These are phyloP conservation scores for Debaryomycetaceae sp. DNA, from an alignment of 1,139 yeast species.

Conservation along the genomic window DNA sequence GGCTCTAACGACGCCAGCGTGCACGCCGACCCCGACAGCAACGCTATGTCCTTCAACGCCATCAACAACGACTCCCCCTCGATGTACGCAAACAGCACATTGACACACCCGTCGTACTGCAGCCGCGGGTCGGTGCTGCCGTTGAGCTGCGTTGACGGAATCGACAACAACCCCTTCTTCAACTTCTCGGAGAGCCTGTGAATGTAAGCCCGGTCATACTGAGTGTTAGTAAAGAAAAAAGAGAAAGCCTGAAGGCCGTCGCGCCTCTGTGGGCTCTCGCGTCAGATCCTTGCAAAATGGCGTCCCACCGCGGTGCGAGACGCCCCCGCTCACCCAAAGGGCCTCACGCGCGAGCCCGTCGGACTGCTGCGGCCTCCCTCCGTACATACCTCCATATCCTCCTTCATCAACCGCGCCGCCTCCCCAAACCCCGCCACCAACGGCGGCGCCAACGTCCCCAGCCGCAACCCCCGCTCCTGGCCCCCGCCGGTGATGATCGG, in stretches of 20 bases:
- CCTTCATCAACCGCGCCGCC: slow-evolving; percentile 79
- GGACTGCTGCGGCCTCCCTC: no score
- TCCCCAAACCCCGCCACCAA: slow-evolving; percentile 95
- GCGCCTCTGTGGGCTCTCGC: not conserved
- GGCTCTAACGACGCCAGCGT: slow-evolving; percentile 98
- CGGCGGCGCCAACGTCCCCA: slow-evolving; percentile 96
- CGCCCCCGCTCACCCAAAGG: no score
- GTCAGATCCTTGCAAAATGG: slow-evolving; percentile 26
- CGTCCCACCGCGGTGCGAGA: no score
- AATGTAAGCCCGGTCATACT: slow-evolving; percentile 69
- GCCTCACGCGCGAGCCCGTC: no score
- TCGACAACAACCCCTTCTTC: slow-evolving; percentile 64
- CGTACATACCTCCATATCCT: slow-evolving; percentile 52
- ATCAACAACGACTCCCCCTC: slow-evolving; percentile 96
- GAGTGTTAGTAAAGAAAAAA: slow-evolving; percentile 15
- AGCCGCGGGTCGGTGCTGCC: slow-evolving; percentile 63
- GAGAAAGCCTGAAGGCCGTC: slow-evolving; percentile 5
- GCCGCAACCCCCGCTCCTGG: slow-evolving; percentile 96
- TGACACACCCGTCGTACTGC: slow-evolving; percentile 89
- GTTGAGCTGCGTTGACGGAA: slow-evolving; percentile 86
- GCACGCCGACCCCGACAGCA: slow-evolving; percentile 98
- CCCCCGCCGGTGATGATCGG: slow-evolving; percentile 98
- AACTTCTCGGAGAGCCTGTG: slow-evolving; percentile 66
- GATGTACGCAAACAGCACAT: slow-evolving; percentile 91
- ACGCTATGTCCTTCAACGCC: slow-evolving; percentile 96